These are phyloP conservation scores for Suillus tomentosus DNA, from an alignment of 768 basidiomycete genomes.

Conservation along the genomic window DNA sequence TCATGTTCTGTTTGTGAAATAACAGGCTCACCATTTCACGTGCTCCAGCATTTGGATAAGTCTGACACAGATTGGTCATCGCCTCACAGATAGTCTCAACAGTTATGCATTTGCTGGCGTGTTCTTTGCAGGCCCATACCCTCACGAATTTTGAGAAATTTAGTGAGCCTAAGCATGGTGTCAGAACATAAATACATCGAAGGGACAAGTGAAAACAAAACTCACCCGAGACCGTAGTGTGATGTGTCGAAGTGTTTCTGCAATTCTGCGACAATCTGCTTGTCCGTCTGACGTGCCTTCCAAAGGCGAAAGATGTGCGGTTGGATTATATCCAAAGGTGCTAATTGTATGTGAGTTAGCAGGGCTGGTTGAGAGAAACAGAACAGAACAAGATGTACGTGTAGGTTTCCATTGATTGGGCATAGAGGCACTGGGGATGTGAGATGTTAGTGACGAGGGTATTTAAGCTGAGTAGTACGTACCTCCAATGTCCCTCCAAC, in stretches of 20 bases:
- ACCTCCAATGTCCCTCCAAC: too few species aligned
- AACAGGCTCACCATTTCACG: too few species aligned
- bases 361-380: neutral
- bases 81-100: too few species aligned
- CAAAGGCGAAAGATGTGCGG: constrained; percentile 21
- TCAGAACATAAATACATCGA: neutral
- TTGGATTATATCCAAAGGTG: constrained; percentile 15
- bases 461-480: too few species aligned
- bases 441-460: too few species aligned
- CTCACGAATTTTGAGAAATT: constrained; percentile 10
- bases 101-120: constrained; percentile 25
- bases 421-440: neutral
- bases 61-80: too few species aligned
- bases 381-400: neutral
- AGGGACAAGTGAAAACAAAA: neutral
- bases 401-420: constrained; percentile 11
- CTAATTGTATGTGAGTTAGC: constrained; percentile 8
- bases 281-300: constrained; percentile 30
- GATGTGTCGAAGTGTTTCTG: constrained; percentile 23
- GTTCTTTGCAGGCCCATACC: constrained; percentile 22
- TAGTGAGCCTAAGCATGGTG: neutral
- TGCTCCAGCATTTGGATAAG: too few species aligned
- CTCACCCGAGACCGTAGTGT: constrained; percentile 25
- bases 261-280: constrained; percentile 25
- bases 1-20: constrained; percentile 13